phyloP scores from a whole-genome alignment of 768 basidiomycete genomes.

The Mrakia gelida region DNA sequence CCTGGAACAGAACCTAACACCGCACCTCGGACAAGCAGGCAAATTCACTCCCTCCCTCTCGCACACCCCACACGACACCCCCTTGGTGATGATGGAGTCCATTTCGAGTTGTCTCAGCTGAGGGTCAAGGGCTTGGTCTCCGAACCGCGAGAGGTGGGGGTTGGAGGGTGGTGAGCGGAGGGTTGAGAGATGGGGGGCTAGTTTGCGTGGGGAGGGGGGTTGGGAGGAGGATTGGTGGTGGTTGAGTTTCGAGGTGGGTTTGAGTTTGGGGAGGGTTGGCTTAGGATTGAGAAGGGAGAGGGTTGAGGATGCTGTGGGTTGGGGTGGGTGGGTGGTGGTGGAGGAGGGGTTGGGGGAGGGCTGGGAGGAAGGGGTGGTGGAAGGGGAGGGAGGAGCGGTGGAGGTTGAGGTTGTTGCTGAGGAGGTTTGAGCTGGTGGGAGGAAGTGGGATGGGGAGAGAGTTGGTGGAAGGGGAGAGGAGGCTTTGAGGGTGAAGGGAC shows the following conservation, averaged over 20 bases:
- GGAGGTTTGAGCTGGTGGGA: not conserved
- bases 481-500: not conserved
- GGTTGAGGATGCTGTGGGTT: not conserved
- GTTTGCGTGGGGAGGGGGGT: not conserved
- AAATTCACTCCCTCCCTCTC: conserved; percentile 31
- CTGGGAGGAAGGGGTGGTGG: not conserved
- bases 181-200: not conserved
- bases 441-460: not conserved
- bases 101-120: conserved; percentile 32
- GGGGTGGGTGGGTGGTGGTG: not conserved
- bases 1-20: conserved; percentile 21
- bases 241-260: not conserved
- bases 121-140: conserved; percentile 30
- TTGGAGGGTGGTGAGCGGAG: not conserved
- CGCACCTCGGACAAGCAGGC: conserved; percentile 27
- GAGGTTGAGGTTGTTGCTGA: not conserved
- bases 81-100: conserved; percentile 24
- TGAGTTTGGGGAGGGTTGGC: no score
- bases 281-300: not conserved
- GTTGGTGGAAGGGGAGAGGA: not conserved
- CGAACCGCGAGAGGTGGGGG: conserved; percentile 15
- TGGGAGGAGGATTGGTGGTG: not conserved
- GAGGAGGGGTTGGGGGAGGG: not conserved
- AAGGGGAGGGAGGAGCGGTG: not conserved
- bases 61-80: conserved; percentile 17